phyloP scores from a whole-genome alignment of 306 rosid genomes.

The Luffa acutangula region DNA sequence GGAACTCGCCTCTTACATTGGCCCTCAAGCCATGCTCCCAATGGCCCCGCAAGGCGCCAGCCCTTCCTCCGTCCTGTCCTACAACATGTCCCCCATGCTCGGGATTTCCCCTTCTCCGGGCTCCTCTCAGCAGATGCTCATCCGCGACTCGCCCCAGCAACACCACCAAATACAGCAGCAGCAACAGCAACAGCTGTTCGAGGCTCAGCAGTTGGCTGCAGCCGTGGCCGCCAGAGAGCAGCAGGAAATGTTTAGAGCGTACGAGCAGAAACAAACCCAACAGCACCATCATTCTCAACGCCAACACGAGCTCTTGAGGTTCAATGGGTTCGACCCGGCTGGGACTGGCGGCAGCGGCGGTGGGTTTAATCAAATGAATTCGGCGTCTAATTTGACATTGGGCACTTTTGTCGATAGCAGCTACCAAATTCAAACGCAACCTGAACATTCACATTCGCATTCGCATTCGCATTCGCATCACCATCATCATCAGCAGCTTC shows the following conservation, averaged over 20 bases:
- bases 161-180: conserved; percentile 16
- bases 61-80: conserved; percentile 27
- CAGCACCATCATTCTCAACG: conserved; percentile 13
- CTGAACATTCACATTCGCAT: conserved; percentile 14
- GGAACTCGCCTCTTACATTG: conserved; percentile 65
- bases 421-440: conserved; percentile 40
- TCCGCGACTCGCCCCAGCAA: conserved; percentile 38
- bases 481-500: conserved; percentile 34
- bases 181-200: conserved; percentile 46
- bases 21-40: conserved; percentile 46
- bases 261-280: conserved; percentile 24
- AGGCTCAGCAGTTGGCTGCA: conserved; percentile 63
- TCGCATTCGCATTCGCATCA: conserved; percentile 10
- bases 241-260: conserved; percentile 46
- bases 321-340: conserved; percentile 50
- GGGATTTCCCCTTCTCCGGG: conserved; percentile 6
- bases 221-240: conserved; percentile 56
- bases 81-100: conserved; percentile 15
- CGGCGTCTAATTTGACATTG: conserved; percentile 38
- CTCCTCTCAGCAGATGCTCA: conserved; percentile 21
- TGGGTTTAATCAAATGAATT: conserved; percentile 36
- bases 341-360: background rate
- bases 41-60: background rate
- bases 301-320: conserved; percentile 44
- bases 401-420: conserved; percentile 48